Evolutionary conservation across 345 rosid species (phyloP), one percentile per base, ranked within the genome.

Genomic region (Eucalyptus sp.): DNA sequence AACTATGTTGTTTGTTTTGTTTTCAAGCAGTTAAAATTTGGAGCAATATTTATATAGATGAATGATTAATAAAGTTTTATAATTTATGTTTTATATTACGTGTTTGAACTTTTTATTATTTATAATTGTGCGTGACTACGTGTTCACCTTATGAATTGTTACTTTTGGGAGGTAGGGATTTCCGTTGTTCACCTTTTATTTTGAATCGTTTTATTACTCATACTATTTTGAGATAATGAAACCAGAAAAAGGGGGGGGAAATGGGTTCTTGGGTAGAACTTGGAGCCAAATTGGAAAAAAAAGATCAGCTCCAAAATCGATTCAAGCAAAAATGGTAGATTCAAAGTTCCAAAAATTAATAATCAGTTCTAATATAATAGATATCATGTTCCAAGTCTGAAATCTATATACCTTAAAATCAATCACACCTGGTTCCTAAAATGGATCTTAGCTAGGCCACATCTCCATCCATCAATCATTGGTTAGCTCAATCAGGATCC

Each of bases 181-280:
- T 56, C 6, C 0, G 0, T 0, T 56, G 13, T 56, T 24, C 62
- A 24, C 3, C 1, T 56, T 24, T 56, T 56, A 56, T 29, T 24
- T 56, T 56, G 29, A 56, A 10, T 56, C 2, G 3, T 56, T 22
- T 56, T 2, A 24, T 56, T 56, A 10, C 62, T 56, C 62, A 24
- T 56, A 56, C 24, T 56, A 24, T 56, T 24, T 56, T 56, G 0
- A 24, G 13, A 56, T 4, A 56, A 22, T 22, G 29, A 24, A 56
- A 4, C 62, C 62, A 56, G 3, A 56, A 56, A 56, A 56, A 24
- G 1, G 1, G 13, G 13, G 29, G 0, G 2, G 1, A 24, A 56
- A 24, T 56, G 29, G 29, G 27, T 56, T 56, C 13, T 24, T 3
- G 24, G 4, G 25, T 56, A 56, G 29, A 56, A 4, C 29, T 24